Percentiles rank a stretch among this genome's conserved stretches.
Evolutionary conservation across 2,329 filamentous ascomycete species (phyloP).

Genomic region (Chalaropsis ovoidea): DNA sequence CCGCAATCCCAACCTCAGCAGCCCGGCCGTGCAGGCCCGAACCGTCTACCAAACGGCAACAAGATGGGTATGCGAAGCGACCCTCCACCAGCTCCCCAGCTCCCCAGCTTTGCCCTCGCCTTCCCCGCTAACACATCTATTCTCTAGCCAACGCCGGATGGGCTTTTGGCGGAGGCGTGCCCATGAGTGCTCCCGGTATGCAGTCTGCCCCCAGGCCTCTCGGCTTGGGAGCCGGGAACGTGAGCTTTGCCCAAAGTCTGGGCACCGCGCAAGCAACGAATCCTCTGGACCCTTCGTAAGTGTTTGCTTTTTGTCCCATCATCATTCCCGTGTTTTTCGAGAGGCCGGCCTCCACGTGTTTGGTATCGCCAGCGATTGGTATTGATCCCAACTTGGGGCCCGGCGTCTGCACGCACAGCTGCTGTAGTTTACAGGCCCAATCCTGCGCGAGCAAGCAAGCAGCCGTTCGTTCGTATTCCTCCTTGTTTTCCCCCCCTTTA

Average conservation of each 20-base stretch:
- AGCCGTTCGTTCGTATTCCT: background rate
- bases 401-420: background rate
- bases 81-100: background rate
- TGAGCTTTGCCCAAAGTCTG: conserved; percentile 58
- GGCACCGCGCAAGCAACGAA: conserved; percentile 53
- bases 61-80: conserved; percentile 46
- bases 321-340: background rate
- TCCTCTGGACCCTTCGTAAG: conserved; percentile 55
- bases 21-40: conserved; percentile 44
- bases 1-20: conserved; percentile 44
- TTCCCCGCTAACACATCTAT: no score
- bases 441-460: background rate
- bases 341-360: no score
- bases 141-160: conserved; percentile 38
- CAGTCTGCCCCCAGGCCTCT: conserved; percentile 43
- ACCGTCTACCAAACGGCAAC: conserved; percentile 50
- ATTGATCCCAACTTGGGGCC: no score
- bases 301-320: conserved; percentile 4
- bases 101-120: no score
- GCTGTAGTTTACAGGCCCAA: background rate
- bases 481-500: background rate
- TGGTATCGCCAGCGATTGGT: no score
- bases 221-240: conserved; percentile 42
- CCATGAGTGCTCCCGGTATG: conserved; percentile 48
- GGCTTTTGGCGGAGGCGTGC: conserved; percentile 52